Conservation (phyloP, 208 protist species). For the Trypanosoma scelopori region DNA sequence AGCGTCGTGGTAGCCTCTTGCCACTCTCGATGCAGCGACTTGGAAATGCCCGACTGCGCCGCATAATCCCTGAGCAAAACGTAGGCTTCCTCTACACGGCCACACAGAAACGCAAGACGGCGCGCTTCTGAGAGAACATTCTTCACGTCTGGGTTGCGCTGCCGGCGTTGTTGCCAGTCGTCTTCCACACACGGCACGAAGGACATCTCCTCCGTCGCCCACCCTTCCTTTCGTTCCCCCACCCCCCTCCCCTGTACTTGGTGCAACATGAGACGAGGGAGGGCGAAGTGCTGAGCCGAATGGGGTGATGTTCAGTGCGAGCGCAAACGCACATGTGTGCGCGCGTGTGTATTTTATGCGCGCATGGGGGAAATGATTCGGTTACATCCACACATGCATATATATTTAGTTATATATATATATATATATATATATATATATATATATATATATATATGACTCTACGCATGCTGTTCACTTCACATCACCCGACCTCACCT, state of each 20-base stretch:
- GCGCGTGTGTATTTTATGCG: too few relatives aligned
- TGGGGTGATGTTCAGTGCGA: background rate
- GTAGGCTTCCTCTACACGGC: conserved; percentile 11
- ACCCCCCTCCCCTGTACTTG: background rate
- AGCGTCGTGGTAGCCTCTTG: conserved; percentile 44
- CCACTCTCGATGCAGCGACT: conserved; percentile 48
- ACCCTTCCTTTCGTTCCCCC: background rate
- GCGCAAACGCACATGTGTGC: too few relatives aligned
- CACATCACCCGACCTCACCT: too few relatives aligned
- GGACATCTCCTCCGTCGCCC: conserved; percentile 14
- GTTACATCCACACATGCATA: background rate
- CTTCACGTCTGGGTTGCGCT: conserved; percentile 36
- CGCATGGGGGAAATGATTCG: background rate
- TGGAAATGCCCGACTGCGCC: conserved; percentile 16
- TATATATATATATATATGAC: too few relatives aligned
- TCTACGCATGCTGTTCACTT: too few relatives aligned
- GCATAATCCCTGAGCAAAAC: conserved; percentile 6
- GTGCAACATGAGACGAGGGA: background rate
- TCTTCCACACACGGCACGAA: conserved; percentile 66
- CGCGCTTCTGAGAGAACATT: conserved; percentile 36
- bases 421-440: background rate
- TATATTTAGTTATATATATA: conserved; percentile 25
- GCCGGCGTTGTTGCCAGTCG: conserved; percentile 27
- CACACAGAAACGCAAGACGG: conserved; percentile 18
- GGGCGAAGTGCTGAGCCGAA: background rate